phyloP scores from a whole-genome alignment of 2,329 filamentous ascomycete species.

The Epichloe sibirici region DNA sequence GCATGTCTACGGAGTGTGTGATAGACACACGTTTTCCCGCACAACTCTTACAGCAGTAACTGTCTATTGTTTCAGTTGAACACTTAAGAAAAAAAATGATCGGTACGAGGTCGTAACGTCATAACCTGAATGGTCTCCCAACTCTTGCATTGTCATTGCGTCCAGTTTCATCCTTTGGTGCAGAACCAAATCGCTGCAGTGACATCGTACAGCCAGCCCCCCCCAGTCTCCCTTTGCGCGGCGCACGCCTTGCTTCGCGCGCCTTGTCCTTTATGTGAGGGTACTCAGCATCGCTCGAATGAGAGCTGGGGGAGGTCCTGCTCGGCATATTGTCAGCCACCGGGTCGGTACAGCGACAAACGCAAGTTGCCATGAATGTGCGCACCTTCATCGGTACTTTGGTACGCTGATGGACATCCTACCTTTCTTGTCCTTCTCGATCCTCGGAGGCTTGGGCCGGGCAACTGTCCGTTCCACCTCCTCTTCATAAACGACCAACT shows the following conservation, averaged over 20 bases:
- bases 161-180: background rate
- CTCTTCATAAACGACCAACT: conserved; percentile 52
- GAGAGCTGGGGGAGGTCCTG: conserved; percentile 53
- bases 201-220: background rate
- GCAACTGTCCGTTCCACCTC: conserved; percentile 43
- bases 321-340: conserved; percentile 19
- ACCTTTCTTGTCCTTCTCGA: conserved; percentile 92
- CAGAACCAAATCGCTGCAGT: background rate
- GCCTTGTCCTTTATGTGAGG: conserved; percentile 38
- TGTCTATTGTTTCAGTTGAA: background rate
- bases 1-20: background rate
- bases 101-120: conserved; percentile 1
- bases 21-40: background rate
- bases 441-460: conserved; percentile 46
- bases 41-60: background rate
- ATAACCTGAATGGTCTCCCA: background rate
- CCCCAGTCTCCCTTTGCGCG: background rate
- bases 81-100: background rate
- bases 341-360: conserved; percentile 9
- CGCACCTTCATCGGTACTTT: conserved; percentile 50
- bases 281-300: conserved; percentile 61
- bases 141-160: background rate
- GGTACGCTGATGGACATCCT: conserved; percentile 80
- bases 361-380: conserved; percentile 14
- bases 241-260: no score